Evolutionary conservation across 805 yeast genomes (phyloP), one percentile per base, ranked within the genome.

Genomic region (Ogataea methanolica): DNA sequence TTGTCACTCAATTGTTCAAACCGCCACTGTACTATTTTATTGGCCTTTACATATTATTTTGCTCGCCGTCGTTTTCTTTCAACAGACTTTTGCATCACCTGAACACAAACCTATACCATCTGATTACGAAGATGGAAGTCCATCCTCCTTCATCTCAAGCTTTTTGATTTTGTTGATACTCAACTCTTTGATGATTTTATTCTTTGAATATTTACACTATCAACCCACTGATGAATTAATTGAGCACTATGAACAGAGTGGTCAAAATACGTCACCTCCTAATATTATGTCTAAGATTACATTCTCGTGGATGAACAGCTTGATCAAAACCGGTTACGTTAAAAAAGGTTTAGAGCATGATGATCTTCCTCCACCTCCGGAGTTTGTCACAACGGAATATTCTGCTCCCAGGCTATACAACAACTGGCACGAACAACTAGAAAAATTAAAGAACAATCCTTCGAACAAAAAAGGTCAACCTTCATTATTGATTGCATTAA

Each of bases 291-390:
- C 96, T 2, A 72, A 78, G 44, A 70, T 92, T 44, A 83, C 96
- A 0, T 92, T 94, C 64, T 70, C 82, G 26, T 94, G 99, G 98
- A 88, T 94, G 96, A 82, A 89, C 19, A 81, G 78, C 1, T 70
- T 94, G 58, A 88, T 94, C 83, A 78, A 70, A 55, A 79, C 79
- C 45, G 98, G 98, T 1, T 68, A 68, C 41, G 52, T 54, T 16
- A 71, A 68, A 33, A 55, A 61, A 22, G 57, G 62, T 4, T 46
- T 68, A 33, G 65, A 62, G 33, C 70, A 72, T 33, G 64, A 68
- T 7, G 71, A 73, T 41, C 57, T 76, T 47, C 77, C 78, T 2
- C 56, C 67, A 26, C 73, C 76, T 9, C 75, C 76, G 2, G 50
- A 57, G 15, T 58, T 65, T 35, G 62, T 73, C 9, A 60, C 70